Base-by-base conservation (phyloP, 768 basidiomycete species). In the Dendrothele bispora region DNA sequence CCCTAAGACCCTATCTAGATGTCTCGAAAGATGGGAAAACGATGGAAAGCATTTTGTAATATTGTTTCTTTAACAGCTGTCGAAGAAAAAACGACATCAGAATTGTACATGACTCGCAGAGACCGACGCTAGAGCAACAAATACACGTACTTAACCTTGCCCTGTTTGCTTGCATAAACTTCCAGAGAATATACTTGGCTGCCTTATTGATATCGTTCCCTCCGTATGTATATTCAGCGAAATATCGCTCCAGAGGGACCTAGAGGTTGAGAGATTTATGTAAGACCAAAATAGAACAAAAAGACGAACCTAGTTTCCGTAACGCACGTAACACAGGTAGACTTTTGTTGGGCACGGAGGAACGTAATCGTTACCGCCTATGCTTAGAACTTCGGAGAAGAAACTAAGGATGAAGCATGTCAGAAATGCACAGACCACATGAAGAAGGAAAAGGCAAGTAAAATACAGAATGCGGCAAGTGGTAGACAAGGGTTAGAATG, bases 131-230 rank as follows among this genome's bases (percentile, higher is more conserved):
- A n/a, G n/a, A n/a, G n/a, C n/a, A n/a, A n/a, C n/a, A n/a, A n/a
- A n/a, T n/a, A n/a, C n/a, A n/a, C n/a, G n/a, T n/a, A 48, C 86
- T 91, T 55, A 95, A 67, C 42, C 84, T 66, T 46, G 89, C 89
- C 18, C 88, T 70, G 56, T 95, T 95, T 46, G 88, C 86, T 65
- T 95, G 91, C 77, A 93, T 94, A 58, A 95, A 98, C 58, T 88
- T 73, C 94, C 92, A 97, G 29, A 98, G 71, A 44, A 98, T 93
- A 54, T 91, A 95, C 57, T 94, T 93, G 0, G 93, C 91, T 2
- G 91, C 92, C 65, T 95, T 95, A 71, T 92, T 94, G 64, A 95
- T 89, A 58, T 95, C 90, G 3, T 84, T 66, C 4, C 91, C 91
- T 26, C 91, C 91, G n/a, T n/a, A n/a, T 1, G 88, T 88, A 64